These are phyloP conservation scores for Crucibulum laeve DNA, from an alignment of 768 basidiomycete species.

Conservation along the genomic window DNA sequence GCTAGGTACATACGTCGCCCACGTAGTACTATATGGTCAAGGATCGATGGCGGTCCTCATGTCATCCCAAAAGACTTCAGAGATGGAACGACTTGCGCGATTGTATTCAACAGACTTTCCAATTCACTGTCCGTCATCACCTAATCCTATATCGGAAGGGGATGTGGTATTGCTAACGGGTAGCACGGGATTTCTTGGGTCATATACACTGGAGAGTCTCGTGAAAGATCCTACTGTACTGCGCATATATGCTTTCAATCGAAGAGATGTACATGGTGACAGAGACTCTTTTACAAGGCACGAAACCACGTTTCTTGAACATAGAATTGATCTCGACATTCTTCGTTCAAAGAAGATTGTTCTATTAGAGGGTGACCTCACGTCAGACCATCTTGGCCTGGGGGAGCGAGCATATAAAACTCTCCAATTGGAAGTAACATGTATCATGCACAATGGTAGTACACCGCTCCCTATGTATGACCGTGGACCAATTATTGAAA, in stretches of 20 bases:
- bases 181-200: conserved; percentile 37
- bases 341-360: conserved; percentile 26
- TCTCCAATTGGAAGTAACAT: conserved; percentile 23
- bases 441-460: conserved; percentile 33
- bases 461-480: not conserved
- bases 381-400: conserved; percentile 22
- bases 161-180: conserved; percentile 33
- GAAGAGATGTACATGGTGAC: conserved; percentile 3
- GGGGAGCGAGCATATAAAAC: conserved; percentile 17
- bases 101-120: conserved; percentile 6
- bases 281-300: conserved; percentile 17
- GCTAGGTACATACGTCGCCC: conserved; percentile 3
- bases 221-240: conserved; percentile 14
- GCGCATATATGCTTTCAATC: conserved; percentile 27
- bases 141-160: not conserved
- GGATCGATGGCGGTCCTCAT: conserved; percentile 1
- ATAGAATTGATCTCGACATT: conserved; percentile 20
- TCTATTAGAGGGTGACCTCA: conserved; percentile 30
- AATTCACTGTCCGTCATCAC: not conserved
- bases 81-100: conserved; percentile 6
- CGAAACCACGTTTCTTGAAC: conserved; percentile 22
- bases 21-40: not conserved
- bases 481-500: not conserved
- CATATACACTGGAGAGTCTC: conserved; percentile 25
- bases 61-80: not conserved